A percentile compares a stretch with the other conserved stretches of the same genome.
Conservation (phyloP, 1,284 basidiomycete species). For the Pseudozyma tsukubaensis region DNA sequence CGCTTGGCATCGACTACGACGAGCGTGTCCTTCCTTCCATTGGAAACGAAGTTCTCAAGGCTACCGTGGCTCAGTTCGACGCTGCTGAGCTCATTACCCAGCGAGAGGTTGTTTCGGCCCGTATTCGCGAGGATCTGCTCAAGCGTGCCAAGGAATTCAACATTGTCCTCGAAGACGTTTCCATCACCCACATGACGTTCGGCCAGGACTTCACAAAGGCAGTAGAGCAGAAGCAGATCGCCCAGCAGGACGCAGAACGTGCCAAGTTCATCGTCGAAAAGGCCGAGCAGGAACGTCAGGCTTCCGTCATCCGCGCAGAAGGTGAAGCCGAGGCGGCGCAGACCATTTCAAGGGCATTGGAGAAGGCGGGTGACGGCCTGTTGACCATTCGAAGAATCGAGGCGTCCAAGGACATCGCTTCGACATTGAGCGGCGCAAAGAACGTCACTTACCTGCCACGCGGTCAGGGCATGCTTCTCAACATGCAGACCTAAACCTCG, state of each 20-base stretch:
- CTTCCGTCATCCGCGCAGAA: slow-evolving; percentile 95
- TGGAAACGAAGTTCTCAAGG: slow-evolving; percentile 94
- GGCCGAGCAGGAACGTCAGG: slow-evolving; percentile 97
- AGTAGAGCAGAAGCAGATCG: slow-evolving; percentile 98
- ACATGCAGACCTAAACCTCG: slow-evolving; percentile 40
- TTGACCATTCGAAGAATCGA: slow-evolving; percentile 96
- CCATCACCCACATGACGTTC: slow-evolving; percentile 78
- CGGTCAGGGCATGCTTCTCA: slow-evolving; percentile 68
- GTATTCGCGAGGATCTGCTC: slow-evolving; percentile 91
- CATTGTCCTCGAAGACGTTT: slow-evolving; percentile 95
- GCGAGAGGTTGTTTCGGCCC: slow-evolving; percentile 80
- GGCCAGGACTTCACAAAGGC: slow-evolving; percentile 77
- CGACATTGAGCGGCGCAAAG: slow-evolving; percentile 68
- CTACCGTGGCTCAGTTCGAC: slow-evolving; percentile 98
- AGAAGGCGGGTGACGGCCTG: slow-evolving; percentile 94
- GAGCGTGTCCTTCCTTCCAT: slow-evolving; percentile 82
- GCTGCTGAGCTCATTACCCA: slow-evolving; percentile 90
- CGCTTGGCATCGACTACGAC: slow-evolving; percentile 93
- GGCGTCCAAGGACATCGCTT: slow-evolving; percentile 92
- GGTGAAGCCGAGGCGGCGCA: slow-evolving; percentile 90
- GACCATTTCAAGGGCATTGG: slow-evolving; percentile 91
- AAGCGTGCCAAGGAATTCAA: slow-evolving; percentile 96
- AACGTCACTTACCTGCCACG: slow-evolving; percentile 71
- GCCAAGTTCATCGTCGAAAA: slow-evolving; percentile 98
- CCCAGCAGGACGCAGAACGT: slow-evolving; percentile 91